A percentile compares a stretch with the other conserved stretches of the same genome.
phyloP scores from a whole-genome alignment of 1,139 yeast species.

The Taphrina pruni region DNA sequence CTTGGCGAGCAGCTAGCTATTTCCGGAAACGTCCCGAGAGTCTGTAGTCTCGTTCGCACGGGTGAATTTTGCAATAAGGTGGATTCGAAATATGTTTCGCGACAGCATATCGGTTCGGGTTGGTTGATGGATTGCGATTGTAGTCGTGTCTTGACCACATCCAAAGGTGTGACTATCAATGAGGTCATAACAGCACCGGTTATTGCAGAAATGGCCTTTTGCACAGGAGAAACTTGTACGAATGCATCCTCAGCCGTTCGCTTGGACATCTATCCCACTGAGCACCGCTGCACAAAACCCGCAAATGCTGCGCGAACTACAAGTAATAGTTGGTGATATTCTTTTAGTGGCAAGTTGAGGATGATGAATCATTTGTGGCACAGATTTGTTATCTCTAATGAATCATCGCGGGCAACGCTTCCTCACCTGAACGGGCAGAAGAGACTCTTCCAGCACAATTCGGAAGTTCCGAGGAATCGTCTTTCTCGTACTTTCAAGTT shows the following conservation, averaged over 20 bases:
- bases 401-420: conserved; percentile 1
- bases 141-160: conserved; percentile 45
- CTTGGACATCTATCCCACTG: conserved; percentile 3
- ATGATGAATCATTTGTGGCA: conserved; percentile 5
- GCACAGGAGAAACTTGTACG: conserved; percentile 29
- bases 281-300: not conserved
- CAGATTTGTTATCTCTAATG: conserved; percentile 14
- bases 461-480: not conserved
- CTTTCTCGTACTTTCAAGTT: not conserved
- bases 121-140: conserved; percentile 42
- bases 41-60: conserved; percentile 8
- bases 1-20: conserved; percentile 20
- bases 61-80: conserved; percentile 18
- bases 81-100: conserved; percentile 20
- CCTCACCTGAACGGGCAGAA: not conserved
- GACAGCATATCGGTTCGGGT: conserved; percentile 36
- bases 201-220: conserved; percentile 37
- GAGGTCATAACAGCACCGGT: conserved; percentile 41
- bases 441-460: not conserved
- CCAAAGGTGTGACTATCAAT: conserved; percentile 43
- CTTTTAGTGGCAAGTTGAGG: conserved; percentile 1
- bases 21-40: conserved; percentile 13
- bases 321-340: not conserved
- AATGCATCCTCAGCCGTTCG: conserved; percentile 30
- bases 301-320: too few species aligned